A percentile compares a stretch with the other conserved stretches of the same genome.
Conservation (phyloP, 805 yeast genomes). For the Candida manassasensis region DNA sequence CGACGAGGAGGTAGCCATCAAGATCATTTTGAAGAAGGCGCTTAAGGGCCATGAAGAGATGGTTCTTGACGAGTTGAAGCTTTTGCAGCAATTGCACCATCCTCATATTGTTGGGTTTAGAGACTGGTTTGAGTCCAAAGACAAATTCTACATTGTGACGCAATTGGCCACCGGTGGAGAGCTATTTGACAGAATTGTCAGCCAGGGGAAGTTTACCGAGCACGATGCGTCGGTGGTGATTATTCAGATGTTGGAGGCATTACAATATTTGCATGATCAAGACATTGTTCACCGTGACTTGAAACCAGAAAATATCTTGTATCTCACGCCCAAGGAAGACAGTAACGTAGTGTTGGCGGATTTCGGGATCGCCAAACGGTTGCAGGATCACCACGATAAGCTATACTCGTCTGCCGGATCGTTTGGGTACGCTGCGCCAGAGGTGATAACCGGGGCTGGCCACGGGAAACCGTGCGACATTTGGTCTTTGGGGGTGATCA, state of each 20-base stretch:
- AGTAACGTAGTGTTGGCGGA: slow-evolving; percentile 86
- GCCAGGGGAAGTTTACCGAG: slow-evolving; percentile 82
- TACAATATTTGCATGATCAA: slow-evolving; percentile 67
- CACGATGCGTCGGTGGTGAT: slow-evolving; percentile 76
- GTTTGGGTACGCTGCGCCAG: slow-evolving; percentile 97
- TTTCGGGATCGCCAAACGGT: slow-evolving; percentile 87
- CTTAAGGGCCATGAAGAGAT: slow-evolving; percentile 73
- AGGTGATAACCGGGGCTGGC: slow-evolving; percentile 73
- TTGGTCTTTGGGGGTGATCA: slow-evolving; percentile 92
- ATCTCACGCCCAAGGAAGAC: slow-evolving; percentile 48
- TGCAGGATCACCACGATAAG: slow-evolving; percentile 55
- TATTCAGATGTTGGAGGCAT: slow-evolving; percentile 70
- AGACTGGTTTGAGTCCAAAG: slow-evolving; percentile 92
- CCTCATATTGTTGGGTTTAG: slow-evolving; percentile 85
- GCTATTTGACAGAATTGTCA: slow-evolving; percentile 78
- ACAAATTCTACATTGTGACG: slow-evolving; percentile 89
- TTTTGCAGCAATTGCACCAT: slow-evolving; percentile 66
- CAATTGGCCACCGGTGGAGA: slow-evolving; percentile 97
- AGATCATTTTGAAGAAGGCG: slow-evolving; percentile 82
- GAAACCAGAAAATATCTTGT: slow-evolving; percentile 89
- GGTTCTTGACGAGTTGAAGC: slow-evolving; percentile 71
- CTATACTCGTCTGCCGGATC: slow-evolving; percentile 81
- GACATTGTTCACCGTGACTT: slow-evolving; percentile 91
- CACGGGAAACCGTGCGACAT: slow-evolving; percentile 95
- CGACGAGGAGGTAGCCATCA: slow-evolving; percentile 78